These are phyloP conservation scores for Xylaria sp. DNA, from an alignment of 2,329 filamentous ascomycete genomes.

Conservation along the genomic window DNA sequence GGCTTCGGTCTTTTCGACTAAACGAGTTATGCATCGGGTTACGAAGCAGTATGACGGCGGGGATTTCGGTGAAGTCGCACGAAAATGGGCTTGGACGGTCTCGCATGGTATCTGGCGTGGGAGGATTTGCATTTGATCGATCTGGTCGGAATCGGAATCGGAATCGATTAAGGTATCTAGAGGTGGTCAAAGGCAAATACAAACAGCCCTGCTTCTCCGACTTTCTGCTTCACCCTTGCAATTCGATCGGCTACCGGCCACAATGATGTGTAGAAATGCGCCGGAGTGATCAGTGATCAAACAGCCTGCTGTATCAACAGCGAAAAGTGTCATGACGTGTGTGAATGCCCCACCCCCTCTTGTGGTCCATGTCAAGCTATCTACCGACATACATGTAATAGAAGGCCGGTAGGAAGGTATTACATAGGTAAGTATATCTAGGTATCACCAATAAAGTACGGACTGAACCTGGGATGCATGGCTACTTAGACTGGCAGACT, in stretches of 20 bases:
- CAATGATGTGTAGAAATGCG: neutral
- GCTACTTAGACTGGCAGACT: too few species aligned
- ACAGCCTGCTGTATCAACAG: neutral
- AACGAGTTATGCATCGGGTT: conserved; percentile 41
- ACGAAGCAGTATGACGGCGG: conserved; percentile 31
- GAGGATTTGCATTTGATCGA: conserved; percentile 34
- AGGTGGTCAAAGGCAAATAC: conserved; percentile 31
- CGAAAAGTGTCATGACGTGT: neutral
- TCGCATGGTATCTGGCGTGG: conserved; percentile 35
- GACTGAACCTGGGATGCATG: too few species aligned
- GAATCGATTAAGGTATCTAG: conserved; percentile 27
- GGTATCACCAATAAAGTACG: too few species aligned
- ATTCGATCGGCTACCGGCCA: neutral
- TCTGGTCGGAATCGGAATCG: conserved; percentile 9
- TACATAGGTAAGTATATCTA: too few species aligned
- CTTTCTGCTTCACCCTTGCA: neutral
- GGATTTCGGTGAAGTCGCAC: conserved; percentile 32
- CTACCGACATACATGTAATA: too few species aligned
- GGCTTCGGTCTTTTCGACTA: conserved; percentile 78
- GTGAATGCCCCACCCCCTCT: neutral
- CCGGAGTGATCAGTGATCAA: neutral
- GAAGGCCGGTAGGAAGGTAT: too few species aligned
- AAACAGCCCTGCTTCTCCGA: conserved; percentile 34
- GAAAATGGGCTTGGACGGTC: conserved; percentile 33
- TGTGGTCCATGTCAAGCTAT: too few species aligned